Evolutionary conservation across 2,329 filamentous ascomycete species (phyloP), one percentile per base, ranked within the genome.

Genomic region (Pseudocercospora cruenta): DNA sequence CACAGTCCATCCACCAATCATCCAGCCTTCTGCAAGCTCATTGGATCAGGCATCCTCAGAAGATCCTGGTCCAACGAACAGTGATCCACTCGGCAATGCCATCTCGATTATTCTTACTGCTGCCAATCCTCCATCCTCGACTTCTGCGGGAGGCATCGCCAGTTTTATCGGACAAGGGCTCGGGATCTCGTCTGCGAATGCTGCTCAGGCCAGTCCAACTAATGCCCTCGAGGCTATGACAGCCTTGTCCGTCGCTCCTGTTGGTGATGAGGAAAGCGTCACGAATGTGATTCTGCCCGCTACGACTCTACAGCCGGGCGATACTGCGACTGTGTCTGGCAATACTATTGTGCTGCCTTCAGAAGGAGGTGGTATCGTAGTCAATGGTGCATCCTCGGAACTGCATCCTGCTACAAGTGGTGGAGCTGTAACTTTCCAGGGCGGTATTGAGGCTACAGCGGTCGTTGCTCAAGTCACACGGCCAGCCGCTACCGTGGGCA

Each of bases 381-480:
- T 64, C 12, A 64, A 64, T 12, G 62, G 57, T 2, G 58, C 58
- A 10, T 60, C 63, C 14, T 66, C 60, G 28, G 53, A 60, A 36
- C 26, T 68, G n/a, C 62, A 60, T 14, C 36, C 63, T 28, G 57
- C 54, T 12, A 45, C 19, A 19, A 21, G 19, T 24, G 45, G 45
- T 14, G 47, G 19, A 51, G 47, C 19, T n/a, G 28, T 45, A 5
- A 62, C 28, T 16, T 55, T 49, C 4, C 16, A 9, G 12, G 24
- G 33, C n/a, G 43, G 39, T 7, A 26, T 19, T 6, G 43, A 47
- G 21, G 31, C 14, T 4, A 61, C 45, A 14, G 43, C 22, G 4
- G 58, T 31, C 21, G 16, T 43, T 21, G 22, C 45, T 22, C 45
- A 22, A 24, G 1, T 14, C 22, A 10, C 45, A 19, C 45, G 24